Evolutionary conservation across 1,284 basidiomycete genomes (phyloP).

Genomic region (Tetrapyrgos nigripes): DNA sequence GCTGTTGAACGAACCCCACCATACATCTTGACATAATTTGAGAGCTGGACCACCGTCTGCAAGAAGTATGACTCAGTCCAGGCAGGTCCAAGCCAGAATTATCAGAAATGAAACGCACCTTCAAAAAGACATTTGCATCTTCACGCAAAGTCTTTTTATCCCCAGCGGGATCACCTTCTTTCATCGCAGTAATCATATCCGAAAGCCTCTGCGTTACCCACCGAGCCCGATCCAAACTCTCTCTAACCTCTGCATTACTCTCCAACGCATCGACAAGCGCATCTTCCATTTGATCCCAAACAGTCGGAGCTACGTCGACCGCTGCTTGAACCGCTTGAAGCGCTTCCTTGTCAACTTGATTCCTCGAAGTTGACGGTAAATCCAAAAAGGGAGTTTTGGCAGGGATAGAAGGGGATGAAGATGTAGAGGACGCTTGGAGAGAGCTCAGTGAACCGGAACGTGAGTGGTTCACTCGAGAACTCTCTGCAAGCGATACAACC

Average conservation of each 20-base stretch:
- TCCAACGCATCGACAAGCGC: conserved; percentile 55
- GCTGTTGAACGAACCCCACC: conserved; percentile 58
- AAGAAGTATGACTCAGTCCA: conserved; percentile 16
- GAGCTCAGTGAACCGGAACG: conserved; percentile 66
- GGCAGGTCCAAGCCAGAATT: conserved; percentile 1
- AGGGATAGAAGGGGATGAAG: conserved; percentile 44
- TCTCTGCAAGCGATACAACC: conserved; percentile 24
- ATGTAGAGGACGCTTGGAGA: conserved; percentile 48
- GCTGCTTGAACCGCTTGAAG: conserved; percentile 72
- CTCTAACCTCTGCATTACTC: conserved; percentile 48
- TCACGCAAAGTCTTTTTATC: conserved; percentile 69
- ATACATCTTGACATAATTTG: conserved; percentile 67
- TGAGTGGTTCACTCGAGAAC: conserved; percentile 47
- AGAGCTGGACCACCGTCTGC: conserved; percentile 74
- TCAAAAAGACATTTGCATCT: conserved; percentile 75
- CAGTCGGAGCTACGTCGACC: conserved; percentile 70
- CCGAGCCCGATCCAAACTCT: conserved; percentile 61
- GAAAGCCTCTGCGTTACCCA: conserved; percentile 62
- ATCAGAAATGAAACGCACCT: conserved; percentile 48
- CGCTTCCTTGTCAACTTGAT: conserved; percentile 71
- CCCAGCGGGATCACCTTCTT: conserved; percentile 50
- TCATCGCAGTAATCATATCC: conserved; percentile 57
- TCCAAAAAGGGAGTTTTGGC: conserved; percentile 43
- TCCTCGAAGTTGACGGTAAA: conserved; percentile 54
- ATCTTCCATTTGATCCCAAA: conserved; percentile 76